Evolutionary conservation across 345 rosid genomes (phyloP).

Genomic region (Citrus sp.): DNA sequence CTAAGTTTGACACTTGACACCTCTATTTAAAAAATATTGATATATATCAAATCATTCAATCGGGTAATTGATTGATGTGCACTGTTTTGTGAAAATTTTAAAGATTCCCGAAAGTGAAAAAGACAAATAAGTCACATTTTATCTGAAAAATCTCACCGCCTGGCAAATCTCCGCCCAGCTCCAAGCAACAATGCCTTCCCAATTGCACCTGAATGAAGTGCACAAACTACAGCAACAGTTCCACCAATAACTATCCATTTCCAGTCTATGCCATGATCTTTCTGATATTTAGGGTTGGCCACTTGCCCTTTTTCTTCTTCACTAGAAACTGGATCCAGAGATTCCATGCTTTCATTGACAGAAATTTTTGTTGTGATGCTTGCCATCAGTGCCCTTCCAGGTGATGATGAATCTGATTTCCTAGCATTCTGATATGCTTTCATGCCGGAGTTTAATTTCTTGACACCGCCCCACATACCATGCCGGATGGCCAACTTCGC

Average conservation of each 20-base stretch:
- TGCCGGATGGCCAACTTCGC: constrained; percentile 92
- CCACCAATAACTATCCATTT: constrained; percentile 87
- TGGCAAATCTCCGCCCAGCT: constrained; percentile 77
- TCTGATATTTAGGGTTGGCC: constrained; percentile 23
- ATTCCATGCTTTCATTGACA: constrained; percentile 34
- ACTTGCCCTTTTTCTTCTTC: constrained; percentile 39
- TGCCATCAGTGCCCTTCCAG: constrained; percentile 72
- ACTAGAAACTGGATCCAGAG: constrained; percentile 26
- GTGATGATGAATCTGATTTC: constrained; percentile 48
- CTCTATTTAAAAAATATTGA: neutral
- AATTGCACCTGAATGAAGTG: constrained; percentile 62
- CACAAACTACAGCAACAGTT: constrained; percentile 68
- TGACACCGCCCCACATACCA: constrained; percentile 98
- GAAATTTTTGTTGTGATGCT: constrained; percentile 67
- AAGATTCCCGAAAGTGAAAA: neutral
- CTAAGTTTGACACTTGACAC: neutral
- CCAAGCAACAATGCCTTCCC: constrained; percentile 78
- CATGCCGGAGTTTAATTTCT: constrained; percentile 79
- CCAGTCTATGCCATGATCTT: constrained; percentile 74
- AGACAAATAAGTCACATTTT: no score
- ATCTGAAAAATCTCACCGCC: constrained; percentile 44
- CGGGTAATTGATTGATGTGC: neutral
- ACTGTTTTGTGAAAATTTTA: neutral
- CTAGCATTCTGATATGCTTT: constrained; percentile 82
- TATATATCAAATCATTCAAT: neutral